A percentile compares a stretch with the other conserved stretches of the same genome.
Evolutionary conservation across 2,329 filamentous ascomycete genomes (phyloP).

Genomic region (Diatrype stigma): DNA sequence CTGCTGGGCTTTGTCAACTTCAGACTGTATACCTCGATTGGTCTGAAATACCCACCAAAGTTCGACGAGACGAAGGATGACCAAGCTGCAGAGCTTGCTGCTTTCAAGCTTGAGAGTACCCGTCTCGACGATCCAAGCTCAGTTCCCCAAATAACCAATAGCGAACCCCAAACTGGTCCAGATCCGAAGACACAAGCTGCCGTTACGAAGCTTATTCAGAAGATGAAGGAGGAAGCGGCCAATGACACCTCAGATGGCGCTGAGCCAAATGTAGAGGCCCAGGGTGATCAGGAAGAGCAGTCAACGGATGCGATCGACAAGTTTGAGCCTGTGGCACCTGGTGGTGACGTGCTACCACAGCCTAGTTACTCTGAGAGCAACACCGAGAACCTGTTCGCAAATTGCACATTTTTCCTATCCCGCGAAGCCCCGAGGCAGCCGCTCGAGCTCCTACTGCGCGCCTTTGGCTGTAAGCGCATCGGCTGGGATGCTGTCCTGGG

Average conservation of each 20-base stretch:
- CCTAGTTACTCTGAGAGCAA: constrained; percentile 64
- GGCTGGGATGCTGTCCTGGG: constrained; percentile 92
- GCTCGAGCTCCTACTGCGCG: constrained; percentile 86
- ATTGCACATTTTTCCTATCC: constrained; percentile 88
- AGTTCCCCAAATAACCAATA: constrained; percentile 49
- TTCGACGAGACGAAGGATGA: constrained; percentile 87
- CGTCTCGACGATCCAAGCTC: constrained; percentile 51
- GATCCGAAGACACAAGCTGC: constrained; percentile 61
- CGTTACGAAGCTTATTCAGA: constrained; percentile 65
- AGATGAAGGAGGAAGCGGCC: constrained; percentile 59
- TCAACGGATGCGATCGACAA: constrained; percentile 72
- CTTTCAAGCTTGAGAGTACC: constrained; percentile 84
- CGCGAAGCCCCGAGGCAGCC: constrained; percentile 88
- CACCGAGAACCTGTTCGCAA: constrained; percentile 73
- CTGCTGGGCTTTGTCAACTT: constrained; percentile 95
- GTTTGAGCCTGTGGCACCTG: constrained; percentile 79
- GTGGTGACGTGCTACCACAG: constrained; percentile 82
- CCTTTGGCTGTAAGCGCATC: constrained; percentile 93
- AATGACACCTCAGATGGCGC: constrained; percentile 39
- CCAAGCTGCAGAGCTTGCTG: constrained; percentile 81
- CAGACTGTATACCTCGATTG: constrained; percentile 84
- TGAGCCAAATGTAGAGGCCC: constrained; percentile 36
- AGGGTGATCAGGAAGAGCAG: constrained; percentile 44
- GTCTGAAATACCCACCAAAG: constrained; percentile 91
- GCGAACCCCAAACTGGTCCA: constrained; percentile 48